Percentiles rank a stretch among this genome's conserved stretches.
These are phyloP conservation scores for Hyaloperonospora brassicae DNA, from an alignment of 352 stramenopile species.

Conservation along the genomic window DNA sequence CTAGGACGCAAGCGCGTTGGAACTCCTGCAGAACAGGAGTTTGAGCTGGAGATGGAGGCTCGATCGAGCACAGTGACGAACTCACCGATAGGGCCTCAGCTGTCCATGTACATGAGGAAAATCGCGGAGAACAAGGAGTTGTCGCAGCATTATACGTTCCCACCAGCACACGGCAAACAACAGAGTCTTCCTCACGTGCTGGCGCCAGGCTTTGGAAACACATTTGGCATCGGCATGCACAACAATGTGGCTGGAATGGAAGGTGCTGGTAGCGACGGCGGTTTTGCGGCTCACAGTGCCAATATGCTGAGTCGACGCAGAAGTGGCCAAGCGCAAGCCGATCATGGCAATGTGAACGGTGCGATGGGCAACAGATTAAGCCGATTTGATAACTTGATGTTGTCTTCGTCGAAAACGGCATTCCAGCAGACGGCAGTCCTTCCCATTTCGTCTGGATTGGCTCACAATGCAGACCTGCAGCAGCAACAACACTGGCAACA, in stretches of 20 bases:
- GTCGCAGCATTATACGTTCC: constrained; percentile 16
- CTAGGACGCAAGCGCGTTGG: constrained; percentile 14
- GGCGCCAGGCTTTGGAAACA: constrained; percentile 17
- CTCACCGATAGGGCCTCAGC: constrained; percentile 12
- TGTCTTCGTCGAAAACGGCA: constrained; percentile 12
- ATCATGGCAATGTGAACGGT: constrained; percentile 14
- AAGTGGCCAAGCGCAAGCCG: constrained; percentile 26
- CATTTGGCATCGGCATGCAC: constrained; percentile 8
- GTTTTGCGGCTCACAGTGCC: constrained; percentile 6
- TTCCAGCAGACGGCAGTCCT: constrained; percentile 19
- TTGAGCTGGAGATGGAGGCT: constrained; percentile 30
- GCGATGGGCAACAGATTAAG: constrained; percentile 9
- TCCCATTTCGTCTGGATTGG: constrained; percentile 22
- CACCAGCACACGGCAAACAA: constrained; percentile 25
- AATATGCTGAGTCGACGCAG: constrained; percentile 20
- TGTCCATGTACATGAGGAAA: constrained; percentile 23
- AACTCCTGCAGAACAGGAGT: constrained; percentile 28
- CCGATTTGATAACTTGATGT: constrained; percentile 25
- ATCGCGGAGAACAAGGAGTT: constrained; percentile 23
- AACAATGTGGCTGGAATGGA: constrained; percentile 10
- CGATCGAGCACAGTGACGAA: constrained; percentile 10
- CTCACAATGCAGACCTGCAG: constrained; percentile 25
- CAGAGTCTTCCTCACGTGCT: constrained; percentile 41
- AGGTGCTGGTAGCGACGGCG: not conserved
- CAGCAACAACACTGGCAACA: constrained; percentile 19